These are phyloP conservation scores for Limnanthes douglasii DNA, from an alignment of 345 rosid species.

Conservation along the genomic window DNA sequence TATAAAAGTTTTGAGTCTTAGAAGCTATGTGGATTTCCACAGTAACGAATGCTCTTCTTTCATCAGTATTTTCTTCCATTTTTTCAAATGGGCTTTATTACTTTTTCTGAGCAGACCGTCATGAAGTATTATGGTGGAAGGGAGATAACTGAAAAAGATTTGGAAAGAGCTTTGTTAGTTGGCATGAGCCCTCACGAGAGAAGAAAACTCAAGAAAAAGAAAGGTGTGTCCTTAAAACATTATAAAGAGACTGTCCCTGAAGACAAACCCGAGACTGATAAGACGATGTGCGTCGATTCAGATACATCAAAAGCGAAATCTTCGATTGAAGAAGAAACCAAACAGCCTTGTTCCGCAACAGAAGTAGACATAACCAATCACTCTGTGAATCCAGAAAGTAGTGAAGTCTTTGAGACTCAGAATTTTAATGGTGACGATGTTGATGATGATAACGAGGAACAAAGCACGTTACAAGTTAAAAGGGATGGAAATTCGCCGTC, in stretches of 20 bases:
- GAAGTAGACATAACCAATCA: constrained; percentile 10
- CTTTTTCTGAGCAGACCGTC: constrained; percentile 44
- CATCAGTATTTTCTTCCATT: too few relatives aligned
- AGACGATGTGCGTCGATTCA: constrained; percentile 5
- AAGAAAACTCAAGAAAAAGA: constrained; percentile 54
- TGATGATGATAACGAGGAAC: constrained; percentile 17
- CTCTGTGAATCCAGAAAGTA: constrained; percentile 9
- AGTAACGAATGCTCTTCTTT: too few relatives aligned
- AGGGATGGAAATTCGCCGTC: constrained; percentile 16
- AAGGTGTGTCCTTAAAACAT: constrained; percentile 28
- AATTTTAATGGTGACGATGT: constrained; percentile 8
- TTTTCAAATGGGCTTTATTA: too few relatives aligned
- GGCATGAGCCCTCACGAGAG: constrained; percentile 90
- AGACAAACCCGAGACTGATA: constrained; percentile 16
- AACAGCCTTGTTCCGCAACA: constrained; percentile 4
- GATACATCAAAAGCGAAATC: constrained; percentile 7
- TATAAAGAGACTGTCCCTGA: constrained; percentile 8
- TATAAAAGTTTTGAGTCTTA: too few relatives aligned
- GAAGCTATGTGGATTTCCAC: too few relatives aligned
- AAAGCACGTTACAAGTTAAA: constrained; percentile 11
- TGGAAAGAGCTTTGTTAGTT: constrained; percentile 68
- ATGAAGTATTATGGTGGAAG: constrained; percentile 85
- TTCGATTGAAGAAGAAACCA: constrained; percentile 6
- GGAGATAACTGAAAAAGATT: constrained; percentile 63
- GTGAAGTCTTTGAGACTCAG: constrained; percentile 13